These are phyloP conservation scores for Gonium pectorale DNA, from an alignment of 139 green algal species.

Conservation along the genomic window DNA sequence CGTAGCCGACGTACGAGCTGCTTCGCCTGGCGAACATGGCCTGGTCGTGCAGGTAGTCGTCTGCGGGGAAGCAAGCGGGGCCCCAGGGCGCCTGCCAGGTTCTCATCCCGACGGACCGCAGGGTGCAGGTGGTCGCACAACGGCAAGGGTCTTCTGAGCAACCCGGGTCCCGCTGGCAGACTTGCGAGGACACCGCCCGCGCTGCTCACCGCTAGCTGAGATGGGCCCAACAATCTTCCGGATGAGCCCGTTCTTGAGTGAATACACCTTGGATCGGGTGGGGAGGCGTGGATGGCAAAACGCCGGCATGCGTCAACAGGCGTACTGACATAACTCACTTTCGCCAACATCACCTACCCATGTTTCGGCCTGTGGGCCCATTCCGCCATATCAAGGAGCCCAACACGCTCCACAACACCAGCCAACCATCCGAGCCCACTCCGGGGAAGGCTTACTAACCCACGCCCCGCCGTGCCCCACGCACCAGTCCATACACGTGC, in stretches of 20 bases:
- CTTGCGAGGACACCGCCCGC: too few species aligned
- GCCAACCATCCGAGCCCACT: not conserved
- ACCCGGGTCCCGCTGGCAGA: not conserved
- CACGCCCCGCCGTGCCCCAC: not conserved
- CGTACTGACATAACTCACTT: not conserved
- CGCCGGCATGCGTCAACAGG: not conserved
- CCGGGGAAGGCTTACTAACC: not conserved
- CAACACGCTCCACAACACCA: too few species aligned
- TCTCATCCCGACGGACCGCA: too few species aligned
- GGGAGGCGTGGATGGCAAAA: not conserved
- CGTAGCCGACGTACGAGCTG: not conserved
- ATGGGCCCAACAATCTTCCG: conserved; percentile 64
- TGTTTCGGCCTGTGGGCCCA: too few species aligned
- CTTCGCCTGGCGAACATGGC: not conserved
- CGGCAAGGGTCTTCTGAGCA: not conserved
- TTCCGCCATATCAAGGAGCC: too few species aligned
- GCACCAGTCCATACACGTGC: conserved; percentile 73
- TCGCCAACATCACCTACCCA: not conserved
- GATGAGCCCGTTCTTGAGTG: conserved; percentile 69
- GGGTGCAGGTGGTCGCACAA: not conserved
- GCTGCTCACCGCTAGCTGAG: conserved; percentile 2
- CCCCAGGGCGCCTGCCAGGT: too few species aligned
- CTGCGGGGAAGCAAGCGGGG: not conserved
- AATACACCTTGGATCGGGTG: conserved; percentile 61
- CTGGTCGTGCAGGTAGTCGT: conserved; percentile 26